Evolutionary conservation across 2,329 filamentous ascomycete species (phyloP).

Genomic region (Calycina herbarum): DNA sequence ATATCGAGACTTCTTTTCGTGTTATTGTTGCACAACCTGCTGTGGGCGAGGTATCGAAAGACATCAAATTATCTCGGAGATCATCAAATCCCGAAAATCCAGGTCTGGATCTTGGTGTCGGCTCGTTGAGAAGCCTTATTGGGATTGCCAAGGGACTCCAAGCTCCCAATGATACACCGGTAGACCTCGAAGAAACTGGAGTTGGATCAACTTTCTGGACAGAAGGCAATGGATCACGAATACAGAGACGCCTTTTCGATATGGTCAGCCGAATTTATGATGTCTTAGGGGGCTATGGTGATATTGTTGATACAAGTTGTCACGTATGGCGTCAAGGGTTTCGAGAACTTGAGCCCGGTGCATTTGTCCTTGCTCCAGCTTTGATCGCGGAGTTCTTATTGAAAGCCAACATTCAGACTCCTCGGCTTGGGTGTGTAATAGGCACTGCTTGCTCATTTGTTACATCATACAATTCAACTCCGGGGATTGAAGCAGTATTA

Average conservation of each 20-base stretch:
- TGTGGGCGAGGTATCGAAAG: conserved; percentile 29
- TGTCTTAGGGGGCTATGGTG: conserved; percentile 59
- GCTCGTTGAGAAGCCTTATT: conserved; percentile 65
- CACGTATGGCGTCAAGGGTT: conserved; percentile 72
- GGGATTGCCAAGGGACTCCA: conserved; percentile 73
- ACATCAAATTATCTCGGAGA: background rate
- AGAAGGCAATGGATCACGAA: conserved; percentile 45
- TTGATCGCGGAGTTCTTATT: conserved; percentile 68
- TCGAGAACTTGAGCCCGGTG: conserved; percentile 70
- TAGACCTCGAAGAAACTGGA: conserved; percentile 68
- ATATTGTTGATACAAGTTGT: conserved; percentile 72
- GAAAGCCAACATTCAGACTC: conserved; percentile 58
- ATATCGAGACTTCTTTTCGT: conserved; percentile 50
- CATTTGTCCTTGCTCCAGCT: conserved; percentile 71
- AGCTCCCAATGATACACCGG: conserved; percentile 62
- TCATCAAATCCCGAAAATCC: background rate
- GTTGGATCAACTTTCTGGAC: conserved; percentile 48
- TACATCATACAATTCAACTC: conserved; percentile 54
- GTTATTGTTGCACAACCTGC: conserved; percentile 18
- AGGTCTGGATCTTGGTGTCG: conserved; percentile 40
- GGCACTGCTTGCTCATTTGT: conserved; percentile 71
- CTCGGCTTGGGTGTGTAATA: conserved; percentile 67
- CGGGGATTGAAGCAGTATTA: conserved; percentile 50
- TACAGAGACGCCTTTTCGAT: conserved; percentile 52
- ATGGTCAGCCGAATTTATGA: conserved; percentile 51